These are phyloP conservation scores for Omphalea diandra DNA, from an alignment of 441 rosid species.

Conservation along the genomic window DNA sequence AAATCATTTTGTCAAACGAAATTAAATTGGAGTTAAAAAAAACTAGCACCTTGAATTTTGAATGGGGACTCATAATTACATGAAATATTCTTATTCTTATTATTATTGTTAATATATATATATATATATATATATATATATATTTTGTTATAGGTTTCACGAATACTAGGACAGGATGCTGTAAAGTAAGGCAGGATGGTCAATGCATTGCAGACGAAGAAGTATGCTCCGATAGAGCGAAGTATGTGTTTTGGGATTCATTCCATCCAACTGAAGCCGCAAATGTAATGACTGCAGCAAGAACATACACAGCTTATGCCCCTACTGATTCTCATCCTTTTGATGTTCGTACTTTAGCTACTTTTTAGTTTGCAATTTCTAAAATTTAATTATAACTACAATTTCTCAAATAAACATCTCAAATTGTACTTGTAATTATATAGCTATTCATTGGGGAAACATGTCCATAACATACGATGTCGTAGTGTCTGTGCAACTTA, in stretches of 20 bases:
- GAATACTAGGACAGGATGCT: conserved; percentile 38
- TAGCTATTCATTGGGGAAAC: too few species aligned
- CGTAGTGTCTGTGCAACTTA: too few species aligned
- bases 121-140: too few species aligned
- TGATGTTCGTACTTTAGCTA: conserved; percentile 26
- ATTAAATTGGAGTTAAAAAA: too few species aligned
- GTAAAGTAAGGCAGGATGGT: conserved; percentile 28
- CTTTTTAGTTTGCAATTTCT: not conserved
- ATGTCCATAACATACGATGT: too few species aligned
- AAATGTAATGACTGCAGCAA: conserved; percentile 28
- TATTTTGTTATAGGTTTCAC: conserved; percentile 37
- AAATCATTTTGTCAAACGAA: too few species aligned
- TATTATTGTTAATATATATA: too few species aligned
- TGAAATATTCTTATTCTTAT: too few species aligned
- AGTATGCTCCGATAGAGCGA: conserved; percentile 34
- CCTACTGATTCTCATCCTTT: conserved; percentile 27
- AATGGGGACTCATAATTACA: too few species aligned
- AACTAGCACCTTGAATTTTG: too few species aligned
- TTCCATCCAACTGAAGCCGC: conserved; percentile 54
- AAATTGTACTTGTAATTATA: too few species aligned
- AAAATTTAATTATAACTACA: not conserved
- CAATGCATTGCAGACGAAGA: conserved; percentile 13
- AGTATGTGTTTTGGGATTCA: conserved; percentile 50
- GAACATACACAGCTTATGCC: conserved; percentile 24
- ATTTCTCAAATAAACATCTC: too few species aligned